Percentiles rank a stretch among this genome's conserved stretches.
These are phyloP conservation scores for Waltiozyma sp. DNA, from an alignment of 1,139 yeast species.

Conservation along the genomic window DNA sequence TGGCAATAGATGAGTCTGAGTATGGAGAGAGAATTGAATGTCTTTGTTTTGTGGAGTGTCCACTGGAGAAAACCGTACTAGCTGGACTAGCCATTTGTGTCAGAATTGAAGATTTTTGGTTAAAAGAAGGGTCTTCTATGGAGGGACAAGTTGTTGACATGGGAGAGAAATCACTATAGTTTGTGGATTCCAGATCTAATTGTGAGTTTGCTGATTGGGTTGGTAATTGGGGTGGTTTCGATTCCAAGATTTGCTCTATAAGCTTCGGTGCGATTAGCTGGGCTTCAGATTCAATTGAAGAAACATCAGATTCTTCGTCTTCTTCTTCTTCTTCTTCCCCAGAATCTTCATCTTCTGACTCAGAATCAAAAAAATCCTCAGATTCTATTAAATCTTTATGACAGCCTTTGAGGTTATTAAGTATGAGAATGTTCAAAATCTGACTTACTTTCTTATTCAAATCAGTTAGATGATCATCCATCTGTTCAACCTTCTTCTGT, in stretches of 20 bases:
- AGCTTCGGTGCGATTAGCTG: neutral
- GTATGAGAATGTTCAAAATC: slow-evolving; percentile 7
- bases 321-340: slow-evolving; percentile 1
- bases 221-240: neutral
- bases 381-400: neutral
- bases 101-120: neutral
- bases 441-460: slow-evolving; percentile 7
- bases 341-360: neutral
- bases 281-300: neutral
- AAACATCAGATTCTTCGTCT: neutral
- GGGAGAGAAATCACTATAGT: neutral
- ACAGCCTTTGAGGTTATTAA: slow-evolving; percentile 5
- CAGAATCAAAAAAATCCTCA: neutral
- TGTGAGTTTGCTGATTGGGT: neutral
- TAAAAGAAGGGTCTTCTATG: neutral
- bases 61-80: neutral
- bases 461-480: slow-evolving; percentile 10
- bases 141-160: neutral
- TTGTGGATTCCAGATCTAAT: neutral
- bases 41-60: neutral
- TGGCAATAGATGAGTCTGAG: neutral
- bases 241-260: neutral
- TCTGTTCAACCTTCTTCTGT: slow-evolving; percentile 11
- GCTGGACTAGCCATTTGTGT: neutral
- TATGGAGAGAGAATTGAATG: neutral